Evolutionary conservation across 257 asterid species (phyloP), one percentile per base, ranked within the genome.

Genomic region (Leptodermis oblonga): DNA sequence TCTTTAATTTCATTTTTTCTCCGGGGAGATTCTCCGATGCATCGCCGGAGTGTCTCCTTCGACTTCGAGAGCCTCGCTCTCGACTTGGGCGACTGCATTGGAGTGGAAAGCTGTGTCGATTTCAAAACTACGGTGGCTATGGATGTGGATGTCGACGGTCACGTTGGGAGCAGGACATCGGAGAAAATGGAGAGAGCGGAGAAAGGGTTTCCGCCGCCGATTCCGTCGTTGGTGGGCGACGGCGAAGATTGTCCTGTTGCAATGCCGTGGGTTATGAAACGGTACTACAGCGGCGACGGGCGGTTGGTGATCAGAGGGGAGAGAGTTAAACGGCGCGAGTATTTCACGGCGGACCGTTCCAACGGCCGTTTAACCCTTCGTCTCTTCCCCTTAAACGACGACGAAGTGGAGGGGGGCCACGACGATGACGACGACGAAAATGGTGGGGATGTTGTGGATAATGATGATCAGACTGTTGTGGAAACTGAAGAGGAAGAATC

Each of bases 181-280:
- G 66, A 67, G 22, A 56, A 41, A 55, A 26, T 22, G 52, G 76
- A 65, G 20, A 75, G 3, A n/a, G 30, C 59, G 59, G 59, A 52
- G 59, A 52, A 23, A 62, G 78, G 75, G 18, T 82, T 73, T 53
- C 97, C 97, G 0, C 98, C 97, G 70, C 92, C 91, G 67, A 76
- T 91, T 26, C 71, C 95, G 1, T 77, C 74, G 76, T 78, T 85
- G 48, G 82, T 70, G 18, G 69, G 77, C 22, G 81, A n/a, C n/a
- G n/a, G 83, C 0, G 88, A 54, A 22, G 76, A 77, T 39, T 78
- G 68, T 5, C 78, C 78, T 2, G 73, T 86, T 3, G 82, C 78
- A 54, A 63, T 86, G 85, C 95, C 96, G 60, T 81, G 93, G 92
- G 82, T 82, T 70, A 75, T 87, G 96, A 79, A 60, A 70, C 83